A percentile compares a stretch with the other conserved stretches of the same genome.
These are phyloP conservation scores for Vararia minispora DNA, from an alignment of 768 basidiomycete genomes.

Conservation along the genomic window DNA sequence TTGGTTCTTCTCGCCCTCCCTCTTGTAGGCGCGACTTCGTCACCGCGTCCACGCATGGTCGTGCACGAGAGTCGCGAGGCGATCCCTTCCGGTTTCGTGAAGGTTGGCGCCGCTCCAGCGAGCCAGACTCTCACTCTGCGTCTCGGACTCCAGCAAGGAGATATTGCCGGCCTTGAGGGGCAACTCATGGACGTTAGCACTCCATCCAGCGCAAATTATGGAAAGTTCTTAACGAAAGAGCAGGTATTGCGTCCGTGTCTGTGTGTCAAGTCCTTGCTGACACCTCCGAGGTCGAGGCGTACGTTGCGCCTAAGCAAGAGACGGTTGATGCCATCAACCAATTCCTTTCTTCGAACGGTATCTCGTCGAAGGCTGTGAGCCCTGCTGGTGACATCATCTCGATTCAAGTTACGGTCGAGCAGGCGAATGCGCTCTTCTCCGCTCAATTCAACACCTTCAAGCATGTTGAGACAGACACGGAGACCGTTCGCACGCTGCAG, in stretches of 20 bases:
- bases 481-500: constrained; percentile 19
- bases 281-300: background rate
- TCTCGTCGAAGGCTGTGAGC: constrained; percentile 16
- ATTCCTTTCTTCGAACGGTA: constrained; percentile 17
- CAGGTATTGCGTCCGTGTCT: constrained; percentile 19
- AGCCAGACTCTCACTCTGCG: constrained; percentile 25
- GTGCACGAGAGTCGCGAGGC: constrained; percentile 21
- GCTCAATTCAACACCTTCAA: constrained; percentile 21
- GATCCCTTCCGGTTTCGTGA: constrained; percentile 20
- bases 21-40: background rate
- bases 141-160: constrained; percentile 24
- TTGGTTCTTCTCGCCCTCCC: too few species aligned
- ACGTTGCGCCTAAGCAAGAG: constrained; percentile 14
- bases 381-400: constrained; percentile 21
- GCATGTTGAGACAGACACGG: constrained; percentile 14
- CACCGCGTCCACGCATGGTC: constrained; percentile 13
- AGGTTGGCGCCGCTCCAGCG: constrained; percentile 19
- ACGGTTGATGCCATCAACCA: constrained; percentile 17
- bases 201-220: constrained; percentile 24
- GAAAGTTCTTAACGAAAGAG: constrained; percentile 27
- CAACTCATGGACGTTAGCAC: constrained; percentile 26
- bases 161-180: constrained; percentile 26
- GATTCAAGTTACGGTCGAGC: constrained; percentile 17
- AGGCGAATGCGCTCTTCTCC: constrained; percentile 21
- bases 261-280: background rate